Conservation (phyloP, 2,329 filamentous ascomycete genomes). For the Graphilbum sp. region DNA sequence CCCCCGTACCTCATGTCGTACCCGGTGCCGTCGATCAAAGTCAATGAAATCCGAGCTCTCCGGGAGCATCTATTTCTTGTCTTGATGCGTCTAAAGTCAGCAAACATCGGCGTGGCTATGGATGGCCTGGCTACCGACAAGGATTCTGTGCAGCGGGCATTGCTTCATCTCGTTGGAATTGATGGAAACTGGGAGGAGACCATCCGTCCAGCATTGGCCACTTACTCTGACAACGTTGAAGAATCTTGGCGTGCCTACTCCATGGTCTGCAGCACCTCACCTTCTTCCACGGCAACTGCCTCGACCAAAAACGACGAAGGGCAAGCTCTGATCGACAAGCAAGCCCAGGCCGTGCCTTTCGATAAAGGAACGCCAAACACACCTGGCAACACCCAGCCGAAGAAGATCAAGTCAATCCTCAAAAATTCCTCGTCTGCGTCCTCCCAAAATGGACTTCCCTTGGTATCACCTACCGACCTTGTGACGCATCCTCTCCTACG, state of each 20-base stretch:
- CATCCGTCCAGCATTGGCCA: constrained; percentile 5
- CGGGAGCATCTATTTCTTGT: constrained; percentile 5
- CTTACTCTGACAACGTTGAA: constrained; percentile 4
- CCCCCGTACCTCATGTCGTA: constrained; percentile 9
- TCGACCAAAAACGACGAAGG: neutral
- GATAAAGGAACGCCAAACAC: neutral
- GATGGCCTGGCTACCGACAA: neutral
- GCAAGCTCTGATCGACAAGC: neutral
- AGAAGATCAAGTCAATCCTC: constrained; percentile 3
- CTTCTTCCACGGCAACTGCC: neutral
- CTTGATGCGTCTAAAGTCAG: neutral
- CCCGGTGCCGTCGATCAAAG: constrained; percentile 4
- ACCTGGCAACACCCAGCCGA: neutral
- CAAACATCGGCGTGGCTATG: neutral
- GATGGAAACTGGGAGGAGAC: constrained; percentile 1
- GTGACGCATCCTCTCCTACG: constrained; percentile 2
- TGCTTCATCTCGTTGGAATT: constrained; percentile 4
- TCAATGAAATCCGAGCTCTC: constrained; percentile 2
- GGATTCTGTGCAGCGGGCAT: neutral
- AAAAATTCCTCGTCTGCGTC: constrained; percentile 5
- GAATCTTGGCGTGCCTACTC: neutral
- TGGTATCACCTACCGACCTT: constrained; percentile 1
- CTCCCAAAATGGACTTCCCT: constrained; percentile 1
- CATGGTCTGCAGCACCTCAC: neutral
- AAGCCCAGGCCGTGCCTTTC: neutral